phyloP scores from a whole-genome alignment of 352 stramenopile species.

The Blastocystis sp. region DNA sequence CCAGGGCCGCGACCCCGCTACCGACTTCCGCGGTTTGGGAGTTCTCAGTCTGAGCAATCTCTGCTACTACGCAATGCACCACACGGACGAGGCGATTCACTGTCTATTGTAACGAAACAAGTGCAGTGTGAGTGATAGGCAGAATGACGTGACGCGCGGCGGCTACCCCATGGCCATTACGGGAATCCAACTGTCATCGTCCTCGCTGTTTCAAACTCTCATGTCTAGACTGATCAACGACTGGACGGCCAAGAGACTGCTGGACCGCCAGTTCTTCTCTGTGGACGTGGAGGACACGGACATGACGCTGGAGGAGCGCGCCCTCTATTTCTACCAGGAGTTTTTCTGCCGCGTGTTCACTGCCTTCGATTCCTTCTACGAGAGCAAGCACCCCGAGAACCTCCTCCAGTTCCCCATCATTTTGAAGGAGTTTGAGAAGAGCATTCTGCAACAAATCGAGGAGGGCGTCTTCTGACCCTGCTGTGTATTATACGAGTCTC shows the following conservation, averaged over 20 bases:
- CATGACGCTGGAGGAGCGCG: slow-evolving; percentile 49
- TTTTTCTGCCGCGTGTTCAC: slow-evolving; percentile 66
- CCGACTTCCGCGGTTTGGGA: slow-evolving; percentile 67
- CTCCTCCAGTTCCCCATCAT: slow-evolving; percentile 73
- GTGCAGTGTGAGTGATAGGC: background rate
- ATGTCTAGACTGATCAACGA: slow-evolving; percentile 36
- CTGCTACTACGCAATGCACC: slow-evolving; percentile 17
- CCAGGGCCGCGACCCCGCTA: slow-evolving; percentile 60
- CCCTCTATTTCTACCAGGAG: slow-evolving; percentile 72
- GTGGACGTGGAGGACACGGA: slow-evolving; percentile 58
- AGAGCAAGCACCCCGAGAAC: slow-evolving; percentile 64
- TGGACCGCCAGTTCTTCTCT: slow-evolving; percentile 68
- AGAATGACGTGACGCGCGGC: slow-evolving; percentile 48
- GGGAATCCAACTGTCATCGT: slow-evolving; percentile 57
- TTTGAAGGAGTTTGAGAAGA: slow-evolving; percentile 62
- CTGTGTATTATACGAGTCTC: background rate
- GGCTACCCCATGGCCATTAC: slow-evolving; percentile 72
- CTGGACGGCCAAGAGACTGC: slow-evolving; percentile 19
- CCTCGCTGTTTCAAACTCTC: background rate
- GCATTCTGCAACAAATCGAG: background rate
- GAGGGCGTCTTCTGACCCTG: slow-evolving; percentile 57
- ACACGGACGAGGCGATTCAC: slow-evolving; percentile 33
- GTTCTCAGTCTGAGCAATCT: slow-evolving; percentile 72
- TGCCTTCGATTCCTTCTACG: slow-evolving; percentile 58
- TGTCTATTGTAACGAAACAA: slow-evolving; percentile 12